Evolutionary conservation across 1,139 yeast genomes (phyloP), one percentile per base, ranked within the genome.

Genomic region (Waltiozyma solani): DNA sequence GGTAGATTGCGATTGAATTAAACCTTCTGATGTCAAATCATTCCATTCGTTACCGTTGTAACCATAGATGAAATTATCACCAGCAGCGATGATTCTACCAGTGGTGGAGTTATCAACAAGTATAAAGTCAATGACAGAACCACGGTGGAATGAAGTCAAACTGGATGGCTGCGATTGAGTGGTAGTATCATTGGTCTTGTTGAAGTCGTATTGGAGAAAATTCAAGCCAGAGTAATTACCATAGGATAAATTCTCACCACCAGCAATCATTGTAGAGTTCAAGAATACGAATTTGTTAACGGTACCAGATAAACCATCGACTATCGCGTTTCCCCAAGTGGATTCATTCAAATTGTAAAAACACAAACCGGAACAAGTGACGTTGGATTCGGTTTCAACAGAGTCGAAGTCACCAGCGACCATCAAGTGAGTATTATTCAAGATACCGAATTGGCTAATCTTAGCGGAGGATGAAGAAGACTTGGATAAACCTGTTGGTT

Each of bases 331-430:
- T 33, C 61, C 64, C 91, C 85, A 80, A 35, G 73, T 65, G 5
- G 71, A 69, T 33, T 65, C 64, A 3, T 60, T 57, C 41, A 80
- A 58, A 49, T 81, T 82, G 55, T 76, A 86, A 34, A 82, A 62
- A 55, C 95, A 85, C 37, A 86, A 59, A 2, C 77, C 72, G 2
- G 65, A 59, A 60, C 96, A 86, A 34, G 65, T 62, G 44, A 73
- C 60, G 9, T 30, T 19, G 5, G 32, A 23, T 9, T 77, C 65
- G 0, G 15, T 35, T 10, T 83, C 79, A 4, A 82, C 80, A 29
- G 65, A 58, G 24, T 68, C 69, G 52, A 85, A 85, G 35, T 75
- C 66, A 18, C 98, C 98, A 36, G 85, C 95, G 11, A 85, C 82
- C 31, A 86, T 64, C 17, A 87, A 57, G 27, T 50, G 49, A 20